phyloP scores from a whole-genome alignment of 345 rosid genomes.

The Passiflora organensis region DNA sequence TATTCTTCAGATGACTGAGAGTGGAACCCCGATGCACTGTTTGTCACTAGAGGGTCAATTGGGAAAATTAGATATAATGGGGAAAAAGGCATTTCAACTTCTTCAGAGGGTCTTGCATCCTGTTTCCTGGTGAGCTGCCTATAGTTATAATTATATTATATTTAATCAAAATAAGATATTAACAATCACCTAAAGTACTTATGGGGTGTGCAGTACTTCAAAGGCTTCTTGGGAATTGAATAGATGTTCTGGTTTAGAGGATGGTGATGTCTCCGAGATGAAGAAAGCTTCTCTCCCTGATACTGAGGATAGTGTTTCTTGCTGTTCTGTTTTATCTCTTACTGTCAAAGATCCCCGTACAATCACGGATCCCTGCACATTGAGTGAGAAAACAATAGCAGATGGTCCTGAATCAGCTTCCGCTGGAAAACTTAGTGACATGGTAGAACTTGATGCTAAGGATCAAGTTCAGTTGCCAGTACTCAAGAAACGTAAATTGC shows the following conservation, averaged over 20 bases:
- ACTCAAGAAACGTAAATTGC: conserved; percentile 18
- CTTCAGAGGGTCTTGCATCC: conserved; percentile 54
- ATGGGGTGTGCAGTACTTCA: conserved; percentile 39
- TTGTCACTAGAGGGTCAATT: conserved; percentile 73
- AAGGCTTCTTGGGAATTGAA: conserved; percentile 30
- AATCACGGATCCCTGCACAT: conserved; percentile 52
- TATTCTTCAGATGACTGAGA: conserved; percentile 50
- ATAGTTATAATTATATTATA: conserved; percentile 1
- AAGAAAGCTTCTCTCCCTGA: conserved; percentile 20
- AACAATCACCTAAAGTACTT: conserved; percentile 15
- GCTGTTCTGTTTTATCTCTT: conserved; percentile 37
- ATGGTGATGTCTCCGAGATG: conserved; percentile 13
- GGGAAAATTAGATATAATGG: conserved; percentile 71
- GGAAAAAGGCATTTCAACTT: conserved; percentile 60
- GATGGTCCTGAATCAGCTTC: conserved; percentile 26
- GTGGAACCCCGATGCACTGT: conserved; percentile 40
- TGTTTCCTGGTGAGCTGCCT: conserved; percentile 44
- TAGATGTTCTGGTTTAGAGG: conserved; percentile 35
- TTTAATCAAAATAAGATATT: conserved; percentile 6
- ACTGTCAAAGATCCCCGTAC: conserved; percentile 59
- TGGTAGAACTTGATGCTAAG: conserved; percentile 23
- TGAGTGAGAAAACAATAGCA: conserved; percentile 23
- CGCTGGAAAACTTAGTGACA: conserved; percentile 5
- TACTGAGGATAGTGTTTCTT: conserved; percentile 35
- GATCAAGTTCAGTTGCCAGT: conserved; percentile 16